Base-by-base conservation (phyloP, 805 yeast species). In the Candida sakaeoensis region DNA sequence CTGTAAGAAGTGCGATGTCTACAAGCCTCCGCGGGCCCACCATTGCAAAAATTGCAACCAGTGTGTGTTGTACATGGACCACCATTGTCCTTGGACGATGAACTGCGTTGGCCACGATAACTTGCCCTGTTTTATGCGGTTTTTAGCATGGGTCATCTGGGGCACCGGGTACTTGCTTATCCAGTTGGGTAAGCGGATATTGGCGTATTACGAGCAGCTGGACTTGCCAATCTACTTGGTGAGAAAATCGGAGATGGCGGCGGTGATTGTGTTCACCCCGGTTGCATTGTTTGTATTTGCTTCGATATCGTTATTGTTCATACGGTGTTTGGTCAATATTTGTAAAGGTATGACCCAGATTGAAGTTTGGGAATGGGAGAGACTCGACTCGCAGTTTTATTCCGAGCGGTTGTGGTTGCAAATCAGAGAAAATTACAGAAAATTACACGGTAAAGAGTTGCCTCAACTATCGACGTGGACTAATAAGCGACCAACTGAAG, bases 61-160 rank as follows among this genome's bases (percentile, higher is more conserved):
- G 29, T 89, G 96, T 59, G 82, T 89, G n/a, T 57, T 89, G 42
- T 75, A 77, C 54, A 90, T 89, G 96, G 97, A 89, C 58, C 97
- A 89, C 57, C 96, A 89, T 62, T 70, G 83, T 56, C 96, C 96
- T 0, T 90, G 96, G 96, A 87, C 95, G 0, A 75, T 78, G 58
- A 90, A 86, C 55, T 90, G 96, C 55, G 91, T 90, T 15, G 97
- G 97, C 0, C 79, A 78, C 54, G 58, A 60, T 0, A 90, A 90
- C 54, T 68, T 78, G 57, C 87, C 95, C 0, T 90, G 86, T 56
- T 90, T 90, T 55, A 51, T 85, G 46, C 66, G 96, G 40, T 90
- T 90, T 54, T 53, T 90, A 25, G 50, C 71, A 8, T 82, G 89
- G 85, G 81, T 85, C 2, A 57, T 75, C 15, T 52, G 71, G 24